Base-by-base conservation (phyloP, 805 yeast species). In the Kuraishia hungarica region DNA sequence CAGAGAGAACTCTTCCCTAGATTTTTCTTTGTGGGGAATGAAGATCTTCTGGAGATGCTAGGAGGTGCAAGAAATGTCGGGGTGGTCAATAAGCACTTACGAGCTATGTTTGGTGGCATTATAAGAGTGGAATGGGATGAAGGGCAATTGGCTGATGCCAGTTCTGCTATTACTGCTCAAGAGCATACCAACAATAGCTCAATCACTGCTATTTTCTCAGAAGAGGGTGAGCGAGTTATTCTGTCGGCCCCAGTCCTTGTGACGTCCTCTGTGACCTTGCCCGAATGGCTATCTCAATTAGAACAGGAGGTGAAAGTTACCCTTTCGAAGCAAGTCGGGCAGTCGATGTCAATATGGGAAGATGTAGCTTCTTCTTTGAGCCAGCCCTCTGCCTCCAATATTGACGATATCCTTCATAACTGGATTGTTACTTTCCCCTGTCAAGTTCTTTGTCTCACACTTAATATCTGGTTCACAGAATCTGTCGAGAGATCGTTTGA, bases 21-120 rank as follows among this genome's bases (percentile, higher is more conserved):
- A 51, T 85, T 91, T 55, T 91, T 86, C 62, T 92, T 93, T 64
- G 71, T 93, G 26, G 97, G 97, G 5, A 93, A 93, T 65, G 97
- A 91, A 57, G 97, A 93, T 65, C 69, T 93, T 29, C 71, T 93
- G 39, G 96, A 89, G 58, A 79, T 93, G 47, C 78, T 93, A 39
- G 97, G 97, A 1, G 78, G 84, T 53, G 71, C 82, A 0, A 69
- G 65, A 4, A 79, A 84, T 59, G 61, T 81, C 1, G 48, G 51
- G 1, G 60, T 74, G 6, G 72, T 85, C 2, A 82, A 84, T 19
- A 77, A 74, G 51, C 91, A 86, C 62, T 68, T 91, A 52, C 73
- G 74, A 51, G 88, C 87, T 62, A 79, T 91, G 84, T 91, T 87
- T 65, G 67, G 82, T 3, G 96, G 93, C 1, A 71, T 90, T 2